These are phyloP conservation scores for Pinus albicaulis DNA, from an alignment of 75 land plant genomes.

Conservation along the genomic window DNA sequence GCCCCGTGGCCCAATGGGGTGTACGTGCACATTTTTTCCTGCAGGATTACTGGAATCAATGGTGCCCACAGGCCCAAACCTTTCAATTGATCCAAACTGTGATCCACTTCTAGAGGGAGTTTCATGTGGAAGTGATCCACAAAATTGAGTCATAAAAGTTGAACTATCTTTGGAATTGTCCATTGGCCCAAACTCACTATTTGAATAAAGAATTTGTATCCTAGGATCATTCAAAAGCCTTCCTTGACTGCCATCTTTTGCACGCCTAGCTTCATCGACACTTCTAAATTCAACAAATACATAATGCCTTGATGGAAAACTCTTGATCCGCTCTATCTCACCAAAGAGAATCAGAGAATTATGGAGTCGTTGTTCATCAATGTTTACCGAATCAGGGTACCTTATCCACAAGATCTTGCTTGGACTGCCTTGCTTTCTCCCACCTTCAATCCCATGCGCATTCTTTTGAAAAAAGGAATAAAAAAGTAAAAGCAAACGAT, in stretches of 20 bases:
- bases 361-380: conserved; percentile 83
- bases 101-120: conserved; percentile 19
- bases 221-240: conserved; percentile 89
- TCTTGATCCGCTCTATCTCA: conserved; percentile 84
- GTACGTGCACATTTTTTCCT: conserved; percentile 24
- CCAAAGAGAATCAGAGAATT: conserved; percentile 92
- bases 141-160: conserved; percentile 19
- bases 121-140: conserved; percentile 27
- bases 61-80: conserved; percentile 20
- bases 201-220: conserved; percentile 75
- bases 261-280: conserved; percentile 83
- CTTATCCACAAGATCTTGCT: conserved; percentile 87
- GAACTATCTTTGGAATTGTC: conserved; percentile 18
- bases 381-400: conserved; percentile 66
- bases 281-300: conserved; percentile 86
- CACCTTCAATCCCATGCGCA: conserved; percentile 26
- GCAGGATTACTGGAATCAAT: conserved; percentile 17
- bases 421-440: conserved; percentile 61
- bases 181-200: conserved; percentile 56
- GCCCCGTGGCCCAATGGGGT: conserved; percentile 31
- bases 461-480: conserved; percentile 11
- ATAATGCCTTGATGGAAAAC: conserved; percentile 73
- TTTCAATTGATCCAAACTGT: conserved; percentile 15
- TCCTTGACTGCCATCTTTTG: conserved; percentile 84
- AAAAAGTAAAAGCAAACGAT: conserved; percentile 8